Evolutionary conservation across 805 yeast genomes (phyloP), one percentile per base, ranked within the genome.

Genomic region (Candida ortonii): DNA sequence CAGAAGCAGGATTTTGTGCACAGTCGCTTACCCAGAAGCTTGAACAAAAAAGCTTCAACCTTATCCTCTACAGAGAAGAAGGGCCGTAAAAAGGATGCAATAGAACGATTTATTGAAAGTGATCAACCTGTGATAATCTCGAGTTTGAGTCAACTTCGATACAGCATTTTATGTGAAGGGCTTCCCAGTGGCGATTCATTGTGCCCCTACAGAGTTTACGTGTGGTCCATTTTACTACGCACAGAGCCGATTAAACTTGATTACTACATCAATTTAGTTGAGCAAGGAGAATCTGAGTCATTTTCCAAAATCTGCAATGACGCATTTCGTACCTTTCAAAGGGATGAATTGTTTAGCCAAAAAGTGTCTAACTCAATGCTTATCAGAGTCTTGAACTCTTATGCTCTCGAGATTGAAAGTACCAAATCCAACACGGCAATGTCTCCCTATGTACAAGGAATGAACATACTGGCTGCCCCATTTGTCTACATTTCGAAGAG

Each of bases 391-490:
- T 66, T 88, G 16, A 81, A 84, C 20, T 78, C 84, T n/a, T 73
- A 77, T 52, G 94, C 94, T 3, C 60, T 76, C 56, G 61, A 56
- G 31, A 40, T 50, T n/a, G 55, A 49, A 13, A 46, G 46, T 5
- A 24, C 36, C n/a, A 33, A 35, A 16, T 28, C 26, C 11, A 37
- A 36, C 6, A 25, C 45, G 2, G 25, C 30, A n/a, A 47, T 67
- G n/a, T 65, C 69, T 6, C 62, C 68, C 0, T 86, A 86, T 52
- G 96, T 88, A n/a, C 96, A 88, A 55, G 96, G 96, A 2, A 77
- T 89, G 82, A 88, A 88, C 54, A 87, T 88, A 0, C 57, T 88
- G 15, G 71, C 83, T 16, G 96, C 95, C 0, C 96, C 96, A 1
- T 73, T 88, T 36, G 71, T 87, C 12, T 88, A 76, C 53, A 70